phyloP scores from a whole-genome alignment of 495 filamentous ascomycete genomes.

The Penicillium diatomitis region DNA sequence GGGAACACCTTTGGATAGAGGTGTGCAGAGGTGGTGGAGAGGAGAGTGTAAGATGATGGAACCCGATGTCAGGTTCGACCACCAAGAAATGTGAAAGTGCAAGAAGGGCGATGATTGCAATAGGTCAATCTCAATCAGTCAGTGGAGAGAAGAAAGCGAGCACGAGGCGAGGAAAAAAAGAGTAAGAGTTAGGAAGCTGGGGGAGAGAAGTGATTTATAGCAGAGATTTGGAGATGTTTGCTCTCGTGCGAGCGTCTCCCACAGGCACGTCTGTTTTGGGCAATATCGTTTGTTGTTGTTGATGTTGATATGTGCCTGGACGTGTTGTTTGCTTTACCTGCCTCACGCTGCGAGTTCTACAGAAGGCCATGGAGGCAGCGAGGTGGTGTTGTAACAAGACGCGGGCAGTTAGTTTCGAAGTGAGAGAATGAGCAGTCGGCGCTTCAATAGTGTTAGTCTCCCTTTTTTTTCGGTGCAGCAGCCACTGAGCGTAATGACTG shows the following conservation, averaged over 20 bases:
- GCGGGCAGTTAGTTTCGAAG: background rate
- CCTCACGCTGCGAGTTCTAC: too few species aligned
- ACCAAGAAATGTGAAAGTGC: constrained; percentile 1
- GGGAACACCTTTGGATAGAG: background rate
- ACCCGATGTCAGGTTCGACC: constrained; percentile 8
- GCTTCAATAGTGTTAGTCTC: background rate
- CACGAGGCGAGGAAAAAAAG: constrained; percentile 4
- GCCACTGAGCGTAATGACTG: constrained; percentile 9
- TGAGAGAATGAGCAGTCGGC: background rate
- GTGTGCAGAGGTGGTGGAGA: constrained; percentile 4
- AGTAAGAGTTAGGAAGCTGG: constrained; percentile 3
- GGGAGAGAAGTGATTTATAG: constrained; percentile 2
- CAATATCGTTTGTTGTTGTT: too few species aligned
- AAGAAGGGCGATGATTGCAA: constrained; percentile 1
- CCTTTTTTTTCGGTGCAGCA: constrained; percentile 2
- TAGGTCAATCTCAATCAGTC: background rate
- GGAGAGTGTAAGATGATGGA: constrained; percentile 8
- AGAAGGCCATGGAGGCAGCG: too few species aligned
- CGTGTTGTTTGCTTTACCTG: too few species aligned
- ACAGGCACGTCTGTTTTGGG: too few species aligned
- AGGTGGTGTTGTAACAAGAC: too few species aligned
- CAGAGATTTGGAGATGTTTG: background rate
- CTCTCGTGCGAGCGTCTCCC: too few species aligned
- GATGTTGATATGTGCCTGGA: too few species aligned
- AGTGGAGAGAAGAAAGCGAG: constrained; percentile 1